Evolutionary conservation across 2,329 filamentous ascomycete genomes (phyloP), one percentile per base, ranked within the genome.

Genomic region (Colletotrichum gigasporum): DNA sequence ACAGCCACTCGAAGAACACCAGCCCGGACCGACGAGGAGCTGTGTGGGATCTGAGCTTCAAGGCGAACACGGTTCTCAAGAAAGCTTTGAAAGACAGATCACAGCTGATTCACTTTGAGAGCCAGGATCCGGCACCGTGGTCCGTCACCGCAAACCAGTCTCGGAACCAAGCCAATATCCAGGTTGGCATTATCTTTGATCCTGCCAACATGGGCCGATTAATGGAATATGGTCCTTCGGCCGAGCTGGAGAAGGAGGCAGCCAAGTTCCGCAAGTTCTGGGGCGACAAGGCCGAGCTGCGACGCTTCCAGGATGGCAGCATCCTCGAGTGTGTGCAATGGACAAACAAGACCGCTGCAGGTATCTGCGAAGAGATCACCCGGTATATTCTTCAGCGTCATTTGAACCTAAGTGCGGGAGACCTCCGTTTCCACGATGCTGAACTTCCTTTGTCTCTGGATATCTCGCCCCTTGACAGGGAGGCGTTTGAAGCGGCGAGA

Each of bases 311-410:
- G 71, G 94, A 98, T 72, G 96, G 96, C 20, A 95, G 91, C 70
- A 97, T 99, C 69, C 84, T 94, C 8, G 96, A 99, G 76, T 97
- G 92, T 72, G 82, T 98, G 28, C 90, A 97, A 18, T 99, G 96
- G 96, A 83, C 83, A 2, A 86, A 89, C 68, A 84, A 86, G 57
- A 81, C 85, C 2, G 81, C 88, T 2, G 81, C 84, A 3, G 87
- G 90, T 6, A 87, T 97, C 18, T 87, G 93, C 54, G 87, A 93
- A 71, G 93, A 97, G 69, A 96, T 98, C 63, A 80, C 94, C 47
- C 82, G 84, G 4, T 92, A 94, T 73, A 82, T 92, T 16, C 79
- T 97, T 11, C 81, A 84, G 32, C 84, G 87, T 5, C 94, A 97
- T 76, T 81, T 97, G 54, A 84, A 87, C 44, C 73, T 89, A 18